Percentiles rank a stretch among this genome's conserved stretches.
Evolutionary conservation across 352 stramenopile genomes (phyloP).

Genomic region (Hyaloperonospora brassicae): DNA sequence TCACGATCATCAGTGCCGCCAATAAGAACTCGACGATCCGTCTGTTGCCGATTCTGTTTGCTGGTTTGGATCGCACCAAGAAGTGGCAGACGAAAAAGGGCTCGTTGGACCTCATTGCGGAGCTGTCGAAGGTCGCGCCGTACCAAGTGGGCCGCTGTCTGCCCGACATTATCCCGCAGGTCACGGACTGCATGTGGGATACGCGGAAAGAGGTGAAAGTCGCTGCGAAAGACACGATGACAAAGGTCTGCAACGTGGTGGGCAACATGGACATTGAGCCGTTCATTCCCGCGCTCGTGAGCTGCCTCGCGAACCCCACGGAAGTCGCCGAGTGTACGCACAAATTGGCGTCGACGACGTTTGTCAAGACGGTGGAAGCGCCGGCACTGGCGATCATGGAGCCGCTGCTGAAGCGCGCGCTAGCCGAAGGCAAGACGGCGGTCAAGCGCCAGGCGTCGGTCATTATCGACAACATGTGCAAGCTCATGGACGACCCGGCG

Average conservation of each 20-base stretch:
- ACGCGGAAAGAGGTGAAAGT: constrained; percentile 97
- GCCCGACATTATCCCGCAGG: constrained; percentile 94
- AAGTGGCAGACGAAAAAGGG: constrained; percentile 98
- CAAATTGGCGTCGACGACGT: constrained; percentile 97
- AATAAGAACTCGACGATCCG: constrained; percentile 86
- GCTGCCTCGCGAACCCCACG: constrained; percentile 93
- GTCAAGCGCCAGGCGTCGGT: constrained; percentile 97
- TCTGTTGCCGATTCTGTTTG: constrained; percentile 89
- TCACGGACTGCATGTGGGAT: constrained; percentile 98
- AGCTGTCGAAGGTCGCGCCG: constrained; percentile 88
- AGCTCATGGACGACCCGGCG: constrained; percentile 96
- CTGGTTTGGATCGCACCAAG: constrained; percentile 65
- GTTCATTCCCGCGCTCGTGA: constrained; percentile 96
- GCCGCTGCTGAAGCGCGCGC: constrained; percentile 91
- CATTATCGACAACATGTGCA: constrained; percentile 99
- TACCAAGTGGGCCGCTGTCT: constrained; percentile 93
- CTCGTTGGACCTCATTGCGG: constrained; percentile 90
- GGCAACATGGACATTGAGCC: constrained; percentile 99
- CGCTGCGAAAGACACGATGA: constrained; percentile 91
- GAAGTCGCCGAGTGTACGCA: constrained; percentile 98
- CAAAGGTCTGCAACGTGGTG: constrained; percentile 92
- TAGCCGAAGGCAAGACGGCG: constrained; percentile 93
- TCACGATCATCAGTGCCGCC: constrained; percentile 70
- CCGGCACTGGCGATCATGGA: constrained; percentile 96
- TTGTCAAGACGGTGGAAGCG: constrained; percentile 97